These are phyloP conservation scores for Penicillium janthinellum DNA, from an alignment of 2,329 filamentous ascomycete genomes.

Conservation along the genomic window DNA sequence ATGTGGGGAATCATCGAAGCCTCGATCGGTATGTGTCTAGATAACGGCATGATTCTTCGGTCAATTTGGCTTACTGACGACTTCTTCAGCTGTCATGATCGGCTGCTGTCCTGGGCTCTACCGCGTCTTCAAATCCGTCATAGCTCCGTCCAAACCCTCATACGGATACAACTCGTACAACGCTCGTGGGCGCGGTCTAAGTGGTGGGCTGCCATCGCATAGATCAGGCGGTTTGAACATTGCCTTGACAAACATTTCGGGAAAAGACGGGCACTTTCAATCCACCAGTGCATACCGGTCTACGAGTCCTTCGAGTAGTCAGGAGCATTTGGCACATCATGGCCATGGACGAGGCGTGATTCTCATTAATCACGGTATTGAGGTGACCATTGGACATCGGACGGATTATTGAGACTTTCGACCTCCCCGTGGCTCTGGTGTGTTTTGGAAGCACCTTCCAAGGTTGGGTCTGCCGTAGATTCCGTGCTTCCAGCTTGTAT, in stretches of 20 bases:
- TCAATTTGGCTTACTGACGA: not conserved
- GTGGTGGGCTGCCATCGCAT: not conserved
- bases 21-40: conserved; percentile 33
- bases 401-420: not conserved
- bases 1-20: conserved; percentile 42
- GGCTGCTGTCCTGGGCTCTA: conserved; percentile 24
- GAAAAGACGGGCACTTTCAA: conserved; percentile 1
- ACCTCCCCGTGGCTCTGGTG: not conserved
- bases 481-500: not conserved
- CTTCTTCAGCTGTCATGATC: conserved; percentile 23
- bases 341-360: not conserved
- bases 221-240: not conserved
- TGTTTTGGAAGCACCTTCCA: too few species aligned
- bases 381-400: not conserved
- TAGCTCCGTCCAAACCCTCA: conserved; percentile 12
- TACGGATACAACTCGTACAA: conserved; percentile 16
- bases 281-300: conserved; percentile 8
- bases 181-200: not conserved
- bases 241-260: not conserved
- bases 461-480: not conserved
- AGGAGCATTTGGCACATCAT: conserved; percentile 15
- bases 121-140: conserved; percentile 15
- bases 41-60: not conserved
- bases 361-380: not conserved
- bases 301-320: conserved; percentile 17